Evolutionary conservation across 1,139 yeast genomes (phyloP).

Genomic region (Hemisphaericaspora xylanilytica): DNA sequence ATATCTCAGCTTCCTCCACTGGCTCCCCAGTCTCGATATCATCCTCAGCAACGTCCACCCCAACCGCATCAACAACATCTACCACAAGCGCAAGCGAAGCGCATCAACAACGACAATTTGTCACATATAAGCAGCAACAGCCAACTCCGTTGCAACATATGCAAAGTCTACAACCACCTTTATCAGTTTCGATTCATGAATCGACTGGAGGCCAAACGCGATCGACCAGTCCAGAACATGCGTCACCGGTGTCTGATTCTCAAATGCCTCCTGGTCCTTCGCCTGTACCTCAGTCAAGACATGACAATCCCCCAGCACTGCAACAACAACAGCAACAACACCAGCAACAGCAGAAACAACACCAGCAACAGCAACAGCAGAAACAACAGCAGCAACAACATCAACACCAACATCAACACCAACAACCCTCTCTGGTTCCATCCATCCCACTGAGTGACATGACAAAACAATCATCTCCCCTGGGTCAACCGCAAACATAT

Average conservation of each 20-base stretch:
- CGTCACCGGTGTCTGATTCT: neutral
- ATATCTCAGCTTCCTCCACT: too few relatives aligned
- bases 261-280: slow-evolving; percentile 5
- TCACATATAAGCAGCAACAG: slow-evolving; percentile 8
- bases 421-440: too few relatives aligned
- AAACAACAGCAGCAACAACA: too few relatives aligned
- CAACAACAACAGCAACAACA: slow-evolving; percentile 7
- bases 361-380: too few relatives aligned
- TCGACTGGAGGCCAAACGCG: neutral
- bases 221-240: neutral
- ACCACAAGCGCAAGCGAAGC: too few relatives aligned
- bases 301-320: too few relatives aligned
- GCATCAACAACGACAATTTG: slow-evolving; percentile 1
- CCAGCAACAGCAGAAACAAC: too few relatives aligned
- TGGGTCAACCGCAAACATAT: slow-evolving; percentile 19
- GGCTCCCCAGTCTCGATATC: too few relatives aligned
- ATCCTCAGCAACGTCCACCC: too few relatives aligned
- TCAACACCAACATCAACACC: too few relatives aligned
- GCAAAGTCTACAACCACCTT: neutral
- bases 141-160: neutral
- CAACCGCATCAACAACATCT: slow-evolving; percentile 2
- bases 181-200: slow-evolving; percentile 2
- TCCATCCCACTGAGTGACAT: neutral
- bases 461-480: slow-evolving; percentile 3
- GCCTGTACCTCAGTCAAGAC: too few relatives aligned